These are phyloP conservation scores for Trametes punicea DNA, from an alignment of 768 basidiomycete species.

Conservation along the genomic window DNA sequence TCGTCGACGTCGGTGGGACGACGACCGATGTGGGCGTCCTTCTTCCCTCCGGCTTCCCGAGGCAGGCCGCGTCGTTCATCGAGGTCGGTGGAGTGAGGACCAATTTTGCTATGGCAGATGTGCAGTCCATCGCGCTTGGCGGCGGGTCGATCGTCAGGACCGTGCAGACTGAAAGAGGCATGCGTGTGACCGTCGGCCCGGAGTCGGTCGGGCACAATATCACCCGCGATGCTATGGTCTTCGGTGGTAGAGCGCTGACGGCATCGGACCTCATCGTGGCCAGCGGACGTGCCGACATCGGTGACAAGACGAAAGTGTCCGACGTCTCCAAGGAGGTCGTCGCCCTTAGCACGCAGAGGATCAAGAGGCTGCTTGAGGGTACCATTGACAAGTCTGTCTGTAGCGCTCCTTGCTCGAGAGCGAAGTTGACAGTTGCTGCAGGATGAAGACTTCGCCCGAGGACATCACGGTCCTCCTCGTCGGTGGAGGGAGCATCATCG, in stretches of 20 bases:
- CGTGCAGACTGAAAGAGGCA: conserved; percentile 30
- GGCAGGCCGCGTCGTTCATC: conserved; percentile 60
- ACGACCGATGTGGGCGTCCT: conserved; percentile 65
- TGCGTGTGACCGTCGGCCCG: conserved; percentile 52
- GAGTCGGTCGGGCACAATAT: conserved; percentile 61
- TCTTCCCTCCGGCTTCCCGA: conserved; percentile 56
- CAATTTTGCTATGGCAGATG: conserved; percentile 60
- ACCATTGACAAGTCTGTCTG: conserved; percentile 42
- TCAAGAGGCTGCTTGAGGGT: conserved; percentile 43
- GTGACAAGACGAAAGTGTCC: conserved; percentile 24
- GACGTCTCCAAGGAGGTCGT: conserved; percentile 26
- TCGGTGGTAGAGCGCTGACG: conserved; percentile 56
- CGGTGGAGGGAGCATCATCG: conserved; percentile 62
- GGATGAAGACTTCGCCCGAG: conserved; percentile 61
- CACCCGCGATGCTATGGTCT: conserved; percentile 46
- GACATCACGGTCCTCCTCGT: conserved; percentile 59
- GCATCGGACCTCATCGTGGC: conserved; percentile 59
- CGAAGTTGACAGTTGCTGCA: not conserved
- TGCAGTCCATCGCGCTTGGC: conserved; percentile 58
- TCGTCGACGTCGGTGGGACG: conserved; percentile 65
- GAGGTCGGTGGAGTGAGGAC: conserved; percentile 59
- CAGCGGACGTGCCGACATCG: conserved; percentile 26
- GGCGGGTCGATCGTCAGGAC: conserved; percentile 55
- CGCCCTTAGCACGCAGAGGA: conserved; percentile 36
- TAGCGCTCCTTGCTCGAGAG: not conserved